Percentiles rank a stretch among this genome's conserved stretches.
These are phyloP conservation scores for Cyberlindnera mississippiensis DNA, from an alignment of 805 yeast genomes.

Conservation along the genomic window DNA sequence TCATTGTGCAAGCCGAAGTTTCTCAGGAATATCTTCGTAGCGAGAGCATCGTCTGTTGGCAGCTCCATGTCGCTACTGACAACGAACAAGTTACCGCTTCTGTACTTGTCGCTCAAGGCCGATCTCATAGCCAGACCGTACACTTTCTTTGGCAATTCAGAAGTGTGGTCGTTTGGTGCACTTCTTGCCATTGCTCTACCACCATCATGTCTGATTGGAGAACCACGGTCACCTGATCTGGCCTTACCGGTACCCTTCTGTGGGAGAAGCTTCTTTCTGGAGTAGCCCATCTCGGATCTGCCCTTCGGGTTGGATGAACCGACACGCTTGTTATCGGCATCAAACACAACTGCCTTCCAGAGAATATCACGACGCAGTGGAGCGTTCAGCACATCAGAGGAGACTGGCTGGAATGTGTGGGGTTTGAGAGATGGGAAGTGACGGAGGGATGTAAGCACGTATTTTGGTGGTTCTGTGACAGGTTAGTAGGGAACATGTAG, in stretches of 20 bases:
- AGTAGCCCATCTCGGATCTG: constrained; percentile 80
- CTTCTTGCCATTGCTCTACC: constrained; percentile 84
- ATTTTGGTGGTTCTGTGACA: constrained; percentile 50
- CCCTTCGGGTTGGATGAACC: constrained; percentile 87
- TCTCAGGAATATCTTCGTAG: constrained; percentile 46
- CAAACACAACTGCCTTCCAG: constrained; percentile 93
- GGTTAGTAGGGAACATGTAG: constrained; percentile 10
- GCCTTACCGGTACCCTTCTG: constrained; percentile 97
- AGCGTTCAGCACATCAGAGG: constrained; percentile 59
- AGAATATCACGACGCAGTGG: constrained; percentile 87
- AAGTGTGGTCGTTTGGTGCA: constrained; percentile 87
- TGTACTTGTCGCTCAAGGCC: constrained; percentile 79
- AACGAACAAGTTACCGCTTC: constrained; percentile 65
- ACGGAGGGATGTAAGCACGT: constrained; percentile 72
- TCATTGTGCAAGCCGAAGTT: constrained; percentile 46
- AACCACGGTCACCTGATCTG: constrained; percentile 92
- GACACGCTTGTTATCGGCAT: constrained; percentile 83
- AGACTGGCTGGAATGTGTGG: constrained; percentile 67
- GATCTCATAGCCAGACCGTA: constrained; percentile 74
- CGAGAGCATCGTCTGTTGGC: constrained; percentile 36
- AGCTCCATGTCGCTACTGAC: constrained; percentile 47
- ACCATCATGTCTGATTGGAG: constrained; percentile 88
- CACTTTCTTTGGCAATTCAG: constrained; percentile 67
- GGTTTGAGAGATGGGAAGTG: constrained; percentile 93
- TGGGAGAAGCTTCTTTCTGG: constrained; percentile 74